These are phyloP conservation scores for Ceratocystis papillata DNA, from an alignment of 2,329 filamentous ascomycete species.

Conservation along the genomic window DNA sequence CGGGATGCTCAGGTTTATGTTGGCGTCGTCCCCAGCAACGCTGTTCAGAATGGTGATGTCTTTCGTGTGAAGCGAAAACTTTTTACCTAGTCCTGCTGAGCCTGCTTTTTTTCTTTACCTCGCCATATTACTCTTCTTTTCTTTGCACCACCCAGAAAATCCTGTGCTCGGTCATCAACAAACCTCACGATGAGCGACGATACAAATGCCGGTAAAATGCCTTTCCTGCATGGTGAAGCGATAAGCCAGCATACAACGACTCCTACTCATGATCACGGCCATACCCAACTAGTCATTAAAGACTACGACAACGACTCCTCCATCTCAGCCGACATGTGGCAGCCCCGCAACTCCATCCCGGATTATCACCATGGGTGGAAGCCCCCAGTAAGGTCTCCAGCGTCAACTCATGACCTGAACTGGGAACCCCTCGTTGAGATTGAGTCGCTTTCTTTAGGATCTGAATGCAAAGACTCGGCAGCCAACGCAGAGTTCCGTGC, in stretches of 20 bases:
- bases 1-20: neutral
- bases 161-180: neutral
- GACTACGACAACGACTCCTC: neutral
- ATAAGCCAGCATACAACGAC: neutral
- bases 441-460: neutral
- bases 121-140: neutral
- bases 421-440: neutral
- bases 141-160: neutral
- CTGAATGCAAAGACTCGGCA: neutral
- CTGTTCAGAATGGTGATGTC: neutral
- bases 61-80: neutral
- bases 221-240: neutral
- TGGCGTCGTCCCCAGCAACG: neutral
- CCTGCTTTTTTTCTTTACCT: neutral
- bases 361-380: neutral
- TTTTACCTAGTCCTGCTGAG: neutral
- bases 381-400: neutral
- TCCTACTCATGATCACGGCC: neutral
- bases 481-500: neutral
- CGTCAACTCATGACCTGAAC: neutral
- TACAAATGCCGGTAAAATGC: neutral
- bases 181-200: neutral
- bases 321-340: neutral
- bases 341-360: neutral
- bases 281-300: neutral